Conservation (phyloP, 1,139 yeast genomes). For the Diutina pseudorugosa region DNA sequence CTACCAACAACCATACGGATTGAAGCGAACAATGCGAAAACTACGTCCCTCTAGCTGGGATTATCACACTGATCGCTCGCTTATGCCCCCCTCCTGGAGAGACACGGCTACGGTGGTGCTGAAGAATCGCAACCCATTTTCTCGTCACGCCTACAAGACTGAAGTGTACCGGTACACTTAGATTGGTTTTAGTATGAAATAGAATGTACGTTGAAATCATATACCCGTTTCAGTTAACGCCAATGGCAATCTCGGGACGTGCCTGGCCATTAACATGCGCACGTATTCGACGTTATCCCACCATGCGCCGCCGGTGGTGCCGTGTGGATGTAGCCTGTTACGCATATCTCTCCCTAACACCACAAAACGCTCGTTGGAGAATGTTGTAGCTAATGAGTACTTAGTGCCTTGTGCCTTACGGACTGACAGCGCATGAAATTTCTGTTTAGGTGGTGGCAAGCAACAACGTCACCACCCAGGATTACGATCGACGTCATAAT, state of each 20-base stretch:
- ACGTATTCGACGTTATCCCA: background rate
- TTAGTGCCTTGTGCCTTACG: too few species aligned
- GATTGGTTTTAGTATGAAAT: background rate
- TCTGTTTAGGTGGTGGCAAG: background rate
- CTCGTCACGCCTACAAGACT: slow-evolving; percentile 1
- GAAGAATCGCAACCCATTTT: slow-evolving; percentile 1
- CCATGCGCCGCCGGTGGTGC: background rate
- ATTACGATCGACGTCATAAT: too few species aligned
- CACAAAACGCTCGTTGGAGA: too few species aligned
- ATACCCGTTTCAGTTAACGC: background rate
- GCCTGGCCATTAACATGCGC: background rate
- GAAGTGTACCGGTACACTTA: slow-evolving; percentile 1
- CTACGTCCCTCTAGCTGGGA: slow-evolving; percentile 1
- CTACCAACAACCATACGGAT: background rate
- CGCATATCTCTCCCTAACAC: too few species aligned
- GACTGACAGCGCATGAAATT: too few species aligned
- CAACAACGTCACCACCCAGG: background rate
- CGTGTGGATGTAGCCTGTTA: background rate
- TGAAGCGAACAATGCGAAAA: background rate
- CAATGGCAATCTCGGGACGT: background rate
- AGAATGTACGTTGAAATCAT: background rate
- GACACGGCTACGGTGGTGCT: background rate
- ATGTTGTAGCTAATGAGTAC: too few species aligned
- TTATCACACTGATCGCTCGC: background rate
- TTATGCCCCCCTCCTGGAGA: background rate